Evolutionary conservation across 2,329 filamentous ascomycete genomes (phyloP).

Genomic region (Colletotrichum simmondsii): DNA sequence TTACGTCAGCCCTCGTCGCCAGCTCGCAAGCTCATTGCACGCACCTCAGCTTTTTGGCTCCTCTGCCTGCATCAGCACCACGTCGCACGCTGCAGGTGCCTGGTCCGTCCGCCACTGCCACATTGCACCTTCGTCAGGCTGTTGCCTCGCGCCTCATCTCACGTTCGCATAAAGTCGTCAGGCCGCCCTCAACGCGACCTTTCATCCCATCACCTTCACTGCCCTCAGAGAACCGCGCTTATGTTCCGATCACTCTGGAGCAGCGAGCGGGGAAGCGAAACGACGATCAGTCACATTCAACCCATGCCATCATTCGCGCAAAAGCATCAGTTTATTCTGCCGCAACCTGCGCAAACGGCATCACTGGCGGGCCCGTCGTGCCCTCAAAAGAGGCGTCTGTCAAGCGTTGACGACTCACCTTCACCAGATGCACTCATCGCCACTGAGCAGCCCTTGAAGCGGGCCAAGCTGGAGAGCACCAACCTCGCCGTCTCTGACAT

Average conservation of each 20-base stretch:
- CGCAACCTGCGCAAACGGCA: constrained; percentile 37
- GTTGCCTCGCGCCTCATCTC: constrained; percentile 27
- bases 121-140: constrained; percentile 11
- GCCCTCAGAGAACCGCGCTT: constrained; percentile 51
- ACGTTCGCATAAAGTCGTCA: constrained; percentile 22
- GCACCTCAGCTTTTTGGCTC: constrained; percentile 10
- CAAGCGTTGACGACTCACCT: constrained; percentile 43
- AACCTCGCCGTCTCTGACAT: constrained; percentile 20
- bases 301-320: constrained; percentile 50
- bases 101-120: constrained; percentile 26
- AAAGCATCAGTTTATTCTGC: constrained; percentile 46
- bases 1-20: constrained; percentile 34
- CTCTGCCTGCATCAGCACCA: constrained; percentile 10
- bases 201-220: constrained; percentile 38
- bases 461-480: constrained; percentile 46
- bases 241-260: constrained; percentile 72
- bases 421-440: constrained; percentile 40
- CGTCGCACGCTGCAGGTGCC: constrained; percentile 18
- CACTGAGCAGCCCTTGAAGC: constrained; percentile 47
- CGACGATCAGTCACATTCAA: constrained; percentile 55
- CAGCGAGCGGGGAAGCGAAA: constrained; percentile 68
- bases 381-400: constrained; percentile 53
- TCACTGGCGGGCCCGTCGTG: constrained; percentile 39
- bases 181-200: constrained; percentile 18
- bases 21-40: constrained; percentile 4